phyloP scores from a whole-genome alignment of 345 rosid genomes.

The Eucalyptus curtisii region DNA sequence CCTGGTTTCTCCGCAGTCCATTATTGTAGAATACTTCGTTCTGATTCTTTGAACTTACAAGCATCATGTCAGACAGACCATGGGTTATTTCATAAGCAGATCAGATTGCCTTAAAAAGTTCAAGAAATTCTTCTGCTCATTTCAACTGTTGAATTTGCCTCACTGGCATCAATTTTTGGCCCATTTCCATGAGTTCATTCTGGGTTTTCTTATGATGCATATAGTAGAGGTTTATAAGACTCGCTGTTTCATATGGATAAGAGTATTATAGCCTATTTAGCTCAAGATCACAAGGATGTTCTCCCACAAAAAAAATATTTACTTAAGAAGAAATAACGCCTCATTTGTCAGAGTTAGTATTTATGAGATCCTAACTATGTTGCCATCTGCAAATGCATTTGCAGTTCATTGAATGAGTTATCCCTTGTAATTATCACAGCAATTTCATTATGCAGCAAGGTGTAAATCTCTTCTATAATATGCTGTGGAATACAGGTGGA shows the following conservation, averaged over 20 bases:
- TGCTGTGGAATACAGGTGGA: conserved; percentile 53
- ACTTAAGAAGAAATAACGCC: not conserved
- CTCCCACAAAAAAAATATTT: not conserved
- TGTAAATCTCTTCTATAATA: not conserved
- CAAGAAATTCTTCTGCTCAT: not conserved
- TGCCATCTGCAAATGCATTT: not conserved
- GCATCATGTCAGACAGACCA: not conserved
- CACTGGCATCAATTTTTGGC: not conserved
- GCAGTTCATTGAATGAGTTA: not conserved
- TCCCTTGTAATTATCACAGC: not conserved
- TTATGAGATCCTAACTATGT: not conserved
- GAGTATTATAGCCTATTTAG: not conserved
- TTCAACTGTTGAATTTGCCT: not conserved
- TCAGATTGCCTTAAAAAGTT: not conserved
- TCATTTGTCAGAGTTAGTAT: not conserved
- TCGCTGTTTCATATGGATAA: not conserved
- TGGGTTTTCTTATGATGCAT: not conserved
- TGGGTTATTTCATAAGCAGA: not conserved
- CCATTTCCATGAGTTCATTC: not conserved
- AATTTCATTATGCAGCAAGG: not conserved
- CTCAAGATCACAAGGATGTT: not conserved
- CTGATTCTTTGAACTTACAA: not conserved
- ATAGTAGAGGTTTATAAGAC: not conserved
- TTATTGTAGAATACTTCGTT: not conserved
- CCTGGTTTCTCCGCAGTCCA: not conserved